Percentiles rank a stretch among this genome's conserved stretches.
Conservation (phyloP, 257 asterid genomes). For the Nicotiana undulata region DNA sequence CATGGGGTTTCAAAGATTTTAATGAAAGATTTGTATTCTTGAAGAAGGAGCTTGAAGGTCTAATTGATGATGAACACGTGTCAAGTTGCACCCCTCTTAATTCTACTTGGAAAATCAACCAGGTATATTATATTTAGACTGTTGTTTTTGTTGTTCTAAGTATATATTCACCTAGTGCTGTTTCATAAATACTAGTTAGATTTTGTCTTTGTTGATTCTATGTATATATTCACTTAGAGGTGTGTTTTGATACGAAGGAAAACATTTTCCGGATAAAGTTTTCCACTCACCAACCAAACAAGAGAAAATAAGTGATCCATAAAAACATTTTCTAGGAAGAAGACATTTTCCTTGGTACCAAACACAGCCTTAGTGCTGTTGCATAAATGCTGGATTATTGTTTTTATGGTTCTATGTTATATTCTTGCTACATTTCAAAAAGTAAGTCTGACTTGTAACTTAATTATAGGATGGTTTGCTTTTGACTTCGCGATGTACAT, state of each 20-base stretch:
- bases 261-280: too few relatives aligned
- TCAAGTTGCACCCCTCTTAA: constrained; percentile 36
- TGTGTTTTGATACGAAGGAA: too few relatives aligned
- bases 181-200: too few relatives aligned
- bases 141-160: neutral
- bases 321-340: too few relatives aligned
- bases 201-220: too few relatives aligned
- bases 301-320: too few relatives aligned
- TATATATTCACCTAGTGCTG: too few relatives aligned
- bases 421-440: neutral
- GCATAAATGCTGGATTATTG: neutral
- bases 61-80: constrained; percentile 19
- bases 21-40: constrained; percentile 41
- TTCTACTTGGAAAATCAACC: constrained; percentile 56
- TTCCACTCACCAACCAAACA: too few relatives aligned
- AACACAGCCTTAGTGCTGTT: too few relatives aligned
- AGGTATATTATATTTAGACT: constrained; percentile 44
- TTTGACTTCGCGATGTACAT: constrained; percentile 46
- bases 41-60: constrained; percentile 34
- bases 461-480: constrained; percentile 50
- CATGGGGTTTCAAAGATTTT: constrained; percentile 31
- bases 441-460: neutral
- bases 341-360: too few relatives aligned
- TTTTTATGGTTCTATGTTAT: neutral
- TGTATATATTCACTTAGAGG: neutral